Conservation (phyloP, 1,139 yeast genomes). For the Schizosaccharomyces versatilis region DNA sequence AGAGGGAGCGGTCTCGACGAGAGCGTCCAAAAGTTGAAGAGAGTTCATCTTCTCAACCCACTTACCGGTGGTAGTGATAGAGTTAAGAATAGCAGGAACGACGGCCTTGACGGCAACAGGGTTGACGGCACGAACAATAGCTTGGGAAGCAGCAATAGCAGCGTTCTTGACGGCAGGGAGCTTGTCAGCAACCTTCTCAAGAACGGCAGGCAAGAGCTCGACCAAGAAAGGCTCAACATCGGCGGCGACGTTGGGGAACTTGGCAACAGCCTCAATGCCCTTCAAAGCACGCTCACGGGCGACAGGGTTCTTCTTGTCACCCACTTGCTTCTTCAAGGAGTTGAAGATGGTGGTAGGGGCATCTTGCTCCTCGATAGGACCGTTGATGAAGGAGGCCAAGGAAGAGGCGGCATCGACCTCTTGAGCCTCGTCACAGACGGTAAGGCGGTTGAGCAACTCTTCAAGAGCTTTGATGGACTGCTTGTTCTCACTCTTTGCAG, state of each 20-base stretch:
- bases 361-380: constrained; percentile 93
- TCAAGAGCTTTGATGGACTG: constrained; percentile 44
- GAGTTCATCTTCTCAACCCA: constrained; percentile 97
- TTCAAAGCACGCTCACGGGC: constrained; percentile 56
- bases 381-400: constrained; percentile 82
- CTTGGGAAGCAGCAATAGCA: constrained; percentile 50
- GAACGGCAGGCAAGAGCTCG: constrained; percentile 43
- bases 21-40: constrained; percentile 57
- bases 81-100: constrained; percentile 55
- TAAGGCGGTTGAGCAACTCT: constrained; percentile 79
- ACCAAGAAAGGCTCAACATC: constrained; percentile 90
- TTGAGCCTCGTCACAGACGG: constrained; percentile 60
- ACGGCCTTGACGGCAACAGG: constrained; percentile 84
- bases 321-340: constrained; percentile 52
- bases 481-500: constrained; percentile 17
- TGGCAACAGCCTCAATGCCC: constrained; percentile 70
- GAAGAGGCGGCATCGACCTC: constrained; percentile 71
- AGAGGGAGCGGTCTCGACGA: constrained; percentile 85
- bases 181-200: constrained; percentile 79
- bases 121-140: constrained; percentile 62
- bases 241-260: constrained; percentile 58
- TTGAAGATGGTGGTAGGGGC: constrained; percentile 77
- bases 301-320: constrained; percentile 51
- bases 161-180: constrained; percentile 47
- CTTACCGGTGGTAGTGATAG: constrained; percentile 58